These are phyloP conservation scores for Yarrowia galli DNA, from an alignment of 1,139 yeast species.

Conservation along the genomic window DNA sequence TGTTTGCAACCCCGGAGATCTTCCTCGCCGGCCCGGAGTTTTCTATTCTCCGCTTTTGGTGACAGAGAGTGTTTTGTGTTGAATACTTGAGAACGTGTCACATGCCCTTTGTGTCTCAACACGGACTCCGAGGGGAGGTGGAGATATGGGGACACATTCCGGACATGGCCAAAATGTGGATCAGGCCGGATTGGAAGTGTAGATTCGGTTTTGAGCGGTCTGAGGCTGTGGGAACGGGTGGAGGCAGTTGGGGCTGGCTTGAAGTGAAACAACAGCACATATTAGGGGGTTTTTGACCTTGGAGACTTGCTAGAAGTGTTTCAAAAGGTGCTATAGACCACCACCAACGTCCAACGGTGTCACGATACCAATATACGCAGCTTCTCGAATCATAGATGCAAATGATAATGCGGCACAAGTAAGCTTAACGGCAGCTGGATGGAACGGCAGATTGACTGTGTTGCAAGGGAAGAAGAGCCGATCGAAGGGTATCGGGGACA, in stretches of 20 bases:
- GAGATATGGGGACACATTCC: background rate
- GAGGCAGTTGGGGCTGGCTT: background rate
- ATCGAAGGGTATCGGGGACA: background rate
- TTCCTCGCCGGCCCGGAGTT: background rate
- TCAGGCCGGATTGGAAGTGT: background rate
- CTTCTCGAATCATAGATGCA: background rate
- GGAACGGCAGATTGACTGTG: background rate
- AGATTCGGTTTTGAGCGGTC: background rate
- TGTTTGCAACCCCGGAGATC: background rate
- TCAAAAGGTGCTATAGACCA: background rate
- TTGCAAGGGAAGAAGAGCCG: background rate
- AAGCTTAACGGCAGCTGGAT: background rate
- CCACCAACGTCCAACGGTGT: too few relatives aligned
- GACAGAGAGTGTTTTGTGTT: background rate
- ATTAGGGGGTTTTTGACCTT: background rate
- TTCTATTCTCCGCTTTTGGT: background rate
- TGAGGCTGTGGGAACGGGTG: background rate
- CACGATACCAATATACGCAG: background rate
- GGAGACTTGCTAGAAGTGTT: background rate
- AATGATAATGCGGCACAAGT: constrained; percentile 11
- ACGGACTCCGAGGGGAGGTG: background rate
- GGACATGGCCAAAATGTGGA: background rate
- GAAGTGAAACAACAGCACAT: too few relatives aligned
- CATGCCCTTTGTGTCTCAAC: background rate
- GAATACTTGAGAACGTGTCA: background rate